A percentile compares a stretch with the other conserved stretches of the same genome.
phyloP scores from a whole-genome alignment of 495 filamentous ascomycete species.

The Penicillium desertorum region DNA sequence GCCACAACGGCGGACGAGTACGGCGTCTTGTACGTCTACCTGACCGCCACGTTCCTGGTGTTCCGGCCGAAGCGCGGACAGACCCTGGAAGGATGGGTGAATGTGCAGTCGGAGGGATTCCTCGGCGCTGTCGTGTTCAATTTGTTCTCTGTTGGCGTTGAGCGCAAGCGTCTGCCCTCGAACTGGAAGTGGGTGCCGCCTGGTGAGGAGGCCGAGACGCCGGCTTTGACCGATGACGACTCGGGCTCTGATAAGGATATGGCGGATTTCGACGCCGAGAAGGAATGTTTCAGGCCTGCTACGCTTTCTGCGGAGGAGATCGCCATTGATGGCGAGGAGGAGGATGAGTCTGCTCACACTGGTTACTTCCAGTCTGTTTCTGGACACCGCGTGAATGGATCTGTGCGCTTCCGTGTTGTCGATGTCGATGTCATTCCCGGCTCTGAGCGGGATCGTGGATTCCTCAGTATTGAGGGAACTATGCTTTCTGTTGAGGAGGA shows the following conservation, averaged over 20 bases:
- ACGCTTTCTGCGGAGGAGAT: conserved; percentile 36
- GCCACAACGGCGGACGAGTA: conserved; percentile 64
- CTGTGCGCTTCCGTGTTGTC: conserved; percentile 60
- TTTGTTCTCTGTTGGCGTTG: conserved; percentile 71
- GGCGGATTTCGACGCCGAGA: conserved; percentile 38
- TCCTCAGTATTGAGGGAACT: conserved; percentile 69
- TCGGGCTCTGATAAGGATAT: conserved; percentile 20
- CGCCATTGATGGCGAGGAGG: conserved; percentile 27
- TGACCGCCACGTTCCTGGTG: conserved; percentile 71
- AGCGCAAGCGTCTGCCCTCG: conserved; percentile 61
- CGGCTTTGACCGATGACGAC: conserved; percentile 37
- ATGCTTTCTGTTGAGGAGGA: conserved; percentile 56
- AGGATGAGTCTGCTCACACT: conserved; percentile 36
- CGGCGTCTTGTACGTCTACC: conserved; percentile 65
- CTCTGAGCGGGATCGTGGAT: conserved; percentile 57
- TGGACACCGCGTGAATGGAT: conserved; percentile 60
- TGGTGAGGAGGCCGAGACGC: conserved; percentile 36
- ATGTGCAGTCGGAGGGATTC: conserved; percentile 70
- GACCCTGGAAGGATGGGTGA: conserved; percentile 64
- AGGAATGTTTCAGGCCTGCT: conserved; percentile 45
- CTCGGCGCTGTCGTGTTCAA: conserved; percentile 71
- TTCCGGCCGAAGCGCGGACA: conserved; percentile 61
- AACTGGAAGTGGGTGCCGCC: conserved; percentile 64
- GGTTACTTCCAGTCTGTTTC: conserved; percentile 64
- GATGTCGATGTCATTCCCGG: conserved; percentile 61